Conservation (phyloP, 2,329 filamentous ascomycete species). For the Alternaria sp. region DNA sequence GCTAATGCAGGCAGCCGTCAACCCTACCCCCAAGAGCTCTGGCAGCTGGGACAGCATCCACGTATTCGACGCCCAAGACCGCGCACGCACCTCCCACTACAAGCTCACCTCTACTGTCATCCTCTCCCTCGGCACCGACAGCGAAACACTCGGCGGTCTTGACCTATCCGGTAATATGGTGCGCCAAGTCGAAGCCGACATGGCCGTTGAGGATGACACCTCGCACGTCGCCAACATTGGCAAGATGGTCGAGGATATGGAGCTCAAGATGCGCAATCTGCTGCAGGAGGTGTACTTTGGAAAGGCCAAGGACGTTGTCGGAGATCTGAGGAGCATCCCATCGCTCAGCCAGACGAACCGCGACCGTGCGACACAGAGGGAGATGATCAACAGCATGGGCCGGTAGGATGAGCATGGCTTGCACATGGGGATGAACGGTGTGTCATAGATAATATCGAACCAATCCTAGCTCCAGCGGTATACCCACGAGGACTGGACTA, state of each 20-base stretch:
- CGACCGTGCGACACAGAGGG: slow-evolving; percentile 85
- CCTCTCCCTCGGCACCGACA: slow-evolving; percentile 78
- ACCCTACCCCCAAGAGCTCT: slow-evolving; percentile 70
- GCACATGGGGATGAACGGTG: neutral
- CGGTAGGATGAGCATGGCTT: slow-evolving; percentile 26
- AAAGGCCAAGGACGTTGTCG: slow-evolving; percentile 98
- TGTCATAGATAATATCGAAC: slow-evolving; percentile 18
- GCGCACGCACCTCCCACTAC: slow-evolving; percentile 91
- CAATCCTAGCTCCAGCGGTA: slow-evolving; percentile 2
- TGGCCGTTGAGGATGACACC: slow-evolving; percentile 87
- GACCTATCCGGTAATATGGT: slow-evolving; percentile 98
- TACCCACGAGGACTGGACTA: neutral
- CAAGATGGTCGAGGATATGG: slow-evolving; percentile 94
- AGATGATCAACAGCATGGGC: slow-evolving; percentile 75
- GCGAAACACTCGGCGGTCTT: slow-evolving; percentile 78
- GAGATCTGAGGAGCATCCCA: slow-evolving; percentile 87
- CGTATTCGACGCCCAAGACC: slow-evolving; percentile 95
- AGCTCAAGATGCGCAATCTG: slow-evolving; percentile 98
- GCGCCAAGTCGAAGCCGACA: slow-evolving; percentile 90
- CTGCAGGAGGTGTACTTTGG: slow-evolving; percentile 99
- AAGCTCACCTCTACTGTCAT: slow-evolving; percentile 98
- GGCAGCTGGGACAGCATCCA: slow-evolving; percentile 98
- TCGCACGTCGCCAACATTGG: slow-evolving; percentile 97
- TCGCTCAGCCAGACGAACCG: slow-evolving; percentile 84
- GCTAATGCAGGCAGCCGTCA: slow-evolving; percentile 65